Conservation (phyloP, 148 eudicot genomes). For the Rheum nobile region DNA sequence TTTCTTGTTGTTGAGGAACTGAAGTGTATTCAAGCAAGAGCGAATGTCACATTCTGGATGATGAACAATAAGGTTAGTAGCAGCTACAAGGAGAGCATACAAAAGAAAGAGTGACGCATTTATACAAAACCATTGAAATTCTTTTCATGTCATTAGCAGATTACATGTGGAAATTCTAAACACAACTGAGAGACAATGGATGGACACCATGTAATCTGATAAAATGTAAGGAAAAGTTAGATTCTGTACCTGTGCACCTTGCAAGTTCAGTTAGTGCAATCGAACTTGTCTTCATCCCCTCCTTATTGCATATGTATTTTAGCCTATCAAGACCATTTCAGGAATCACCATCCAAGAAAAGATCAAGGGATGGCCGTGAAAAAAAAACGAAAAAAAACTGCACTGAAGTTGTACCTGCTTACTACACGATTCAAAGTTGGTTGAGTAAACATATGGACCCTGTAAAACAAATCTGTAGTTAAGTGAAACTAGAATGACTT, state of each 20-base stretch:
- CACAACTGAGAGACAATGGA: background rate
- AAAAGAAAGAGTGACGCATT: slow-evolving; percentile 3
- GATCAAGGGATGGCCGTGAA: background rate
- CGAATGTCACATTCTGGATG: slow-evolving; percentile 83
- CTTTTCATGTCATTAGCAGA: background rate
- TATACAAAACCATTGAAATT: background rate
- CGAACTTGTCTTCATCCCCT: slow-evolving; percentile 75
- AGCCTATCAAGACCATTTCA: slow-evolving; percentile 39
- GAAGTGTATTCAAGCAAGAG: slow-evolving; percentile 92
- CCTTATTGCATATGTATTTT: slow-evolving; percentile 77
- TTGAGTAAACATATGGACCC: slow-evolving; percentile 81
- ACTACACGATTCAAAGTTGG: slow-evolving; percentile 85
- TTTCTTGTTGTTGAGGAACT: slow-evolving; percentile 88
- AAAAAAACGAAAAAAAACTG: background rate
- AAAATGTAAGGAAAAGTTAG: background rate
- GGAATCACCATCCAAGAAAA: background rate
- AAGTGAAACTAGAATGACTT: background rate
- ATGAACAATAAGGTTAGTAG: slow-evolving; percentile 6
- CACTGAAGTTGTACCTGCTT: slow-evolving; percentile 43
- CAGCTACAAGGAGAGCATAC: background rate
- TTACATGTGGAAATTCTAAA: background rate
- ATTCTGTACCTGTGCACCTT: slow-evolving; percentile 60
- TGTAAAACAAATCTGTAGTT: slow-evolving; percentile 21
- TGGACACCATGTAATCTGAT: background rate
- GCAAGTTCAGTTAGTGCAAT: slow-evolving; percentile 80